Evolutionary conservation across 1,284 basidiomycete species (phyloP).

Genomic region (Phaffia rhodozyma): DNA sequence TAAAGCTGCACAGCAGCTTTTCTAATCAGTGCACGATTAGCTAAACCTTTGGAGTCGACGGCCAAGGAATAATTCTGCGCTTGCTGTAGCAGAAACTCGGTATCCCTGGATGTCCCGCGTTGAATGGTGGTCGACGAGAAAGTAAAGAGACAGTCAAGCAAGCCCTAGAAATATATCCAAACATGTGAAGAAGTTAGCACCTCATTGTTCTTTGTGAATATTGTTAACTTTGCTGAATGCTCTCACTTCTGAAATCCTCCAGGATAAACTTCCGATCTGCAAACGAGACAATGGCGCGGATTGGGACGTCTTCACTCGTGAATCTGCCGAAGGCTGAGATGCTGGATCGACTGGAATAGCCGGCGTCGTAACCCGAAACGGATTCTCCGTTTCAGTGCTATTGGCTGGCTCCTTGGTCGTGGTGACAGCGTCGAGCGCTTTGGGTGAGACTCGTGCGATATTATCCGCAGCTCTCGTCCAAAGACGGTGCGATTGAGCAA

Average conservation of each 20-base stretch:
- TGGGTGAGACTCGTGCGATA: constrained; percentile 45
- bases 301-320: constrained; percentile 9
- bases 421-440: constrained; percentile 26
- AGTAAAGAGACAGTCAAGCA: constrained; percentile 52
- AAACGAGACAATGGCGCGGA: constrained; percentile 20
- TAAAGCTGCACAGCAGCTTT: constrained; percentile 50
- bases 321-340: neutral
- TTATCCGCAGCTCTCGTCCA: constrained; percentile 67
- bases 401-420: constrained; percentile 49
- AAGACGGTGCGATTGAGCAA: constrained; percentile 60
- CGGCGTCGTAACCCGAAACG: constrained; percentile 13
- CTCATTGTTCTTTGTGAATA: constrained; percentile 22
- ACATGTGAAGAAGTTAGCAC: constrained; percentile 18
- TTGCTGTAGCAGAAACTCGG: constrained; percentile 66
- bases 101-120: constrained; percentile 66
- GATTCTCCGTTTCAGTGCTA: constrained; percentile 29
- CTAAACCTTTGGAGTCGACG: constrained; percentile 51
- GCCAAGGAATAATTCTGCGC: constrained; percentile 55
- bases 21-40: constrained; percentile 50
- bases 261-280: neutral
- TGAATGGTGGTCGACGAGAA: constrained; percentile 50
- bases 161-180: constrained; percentile 30
- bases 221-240: constrained; percentile 29
- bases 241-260: constrained; percentile 19
- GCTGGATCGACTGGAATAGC: neutral